Base-by-base conservation (phyloP, 108 stramenopile genomes). In the Cylindrotheca fusiformis region DNA sequence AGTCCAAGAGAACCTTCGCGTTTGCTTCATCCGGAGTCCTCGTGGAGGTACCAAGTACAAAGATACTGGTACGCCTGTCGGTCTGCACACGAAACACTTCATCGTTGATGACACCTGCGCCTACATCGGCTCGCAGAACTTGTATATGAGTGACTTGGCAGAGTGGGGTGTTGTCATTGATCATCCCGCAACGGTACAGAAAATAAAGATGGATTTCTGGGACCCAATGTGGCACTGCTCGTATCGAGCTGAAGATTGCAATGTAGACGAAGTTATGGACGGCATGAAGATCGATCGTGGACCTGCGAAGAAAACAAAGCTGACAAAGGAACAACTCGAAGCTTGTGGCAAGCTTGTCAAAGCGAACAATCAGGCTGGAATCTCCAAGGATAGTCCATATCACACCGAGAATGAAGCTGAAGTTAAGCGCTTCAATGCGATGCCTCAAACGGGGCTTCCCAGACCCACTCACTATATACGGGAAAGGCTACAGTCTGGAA, bases 251-350 rank as follows among this genome's bases (percentile, higher is more conserved):
- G 81, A 82, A 48, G 84, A 85, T 68, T 81, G 81, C 52, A 69
- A 80, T 32, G 81, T 82, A 3, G 58, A 82, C 48, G 32, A 55
- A 22, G 81, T 82, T 44, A 86, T 85, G 84, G 84, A 85, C 66
- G 84, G 78, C 20, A 65, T 81, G 8, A 59, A 79, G 30, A 69
- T 86, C 56, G 69, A 82, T 62, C 76, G 84, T 14, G 63, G 48
- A 55, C 78, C 71, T 28, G 17, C 32, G 4, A 59, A 23, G 26
- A 58, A 52, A 29, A 25, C 24, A 19, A 18, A 24, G 8, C 19
- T 72, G 63, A 72, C 71, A 23, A 52, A 59, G 27, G 4, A 32
- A 3, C 62, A 72, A 22, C 12, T 53, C 20, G 24, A 64, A n/a
- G 36, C n/a, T n/a, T n/a, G n/a, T n/a, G n/a, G n/a, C n/a, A n/a